Conservation (phyloP, 2,329 filamentous ascomycete species). For the Aureobasidium sp. region DNA sequence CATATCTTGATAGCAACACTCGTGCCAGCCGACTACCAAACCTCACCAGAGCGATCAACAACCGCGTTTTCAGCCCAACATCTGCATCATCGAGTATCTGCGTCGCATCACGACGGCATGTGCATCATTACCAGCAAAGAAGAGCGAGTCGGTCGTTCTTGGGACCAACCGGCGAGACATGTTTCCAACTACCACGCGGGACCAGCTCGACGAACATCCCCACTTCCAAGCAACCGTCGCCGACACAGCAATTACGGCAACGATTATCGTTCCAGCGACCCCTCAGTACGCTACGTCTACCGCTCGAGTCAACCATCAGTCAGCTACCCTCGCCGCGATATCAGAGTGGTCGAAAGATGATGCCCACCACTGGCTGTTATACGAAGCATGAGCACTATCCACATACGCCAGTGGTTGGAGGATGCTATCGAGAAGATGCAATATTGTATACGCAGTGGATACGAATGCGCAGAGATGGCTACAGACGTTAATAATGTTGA, state of each 20-base stretch:
- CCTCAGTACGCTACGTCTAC: neutral
- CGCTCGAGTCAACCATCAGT: slow-evolving; percentile 23
- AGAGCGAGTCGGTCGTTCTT: slow-evolving; percentile 19
- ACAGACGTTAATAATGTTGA: neutral
- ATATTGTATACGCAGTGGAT: neutral
- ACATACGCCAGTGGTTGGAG: neutral
- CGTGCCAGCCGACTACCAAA: neutral
- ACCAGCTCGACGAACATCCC: slow-evolving; percentile 14
- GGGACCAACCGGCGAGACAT: slow-evolving; percentile 24
- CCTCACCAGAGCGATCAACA: neutral
- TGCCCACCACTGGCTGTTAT: slow-evolving; percentile 27
- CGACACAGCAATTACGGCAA: slow-evolving; percentile 7
- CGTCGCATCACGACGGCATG: slow-evolving; percentile 19
- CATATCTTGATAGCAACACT: neutral
- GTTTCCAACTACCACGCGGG: slow-evolving; percentile 29
- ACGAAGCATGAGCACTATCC: slow-evolving; percentile 21
- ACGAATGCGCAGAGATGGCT: slow-evolving; percentile 26
- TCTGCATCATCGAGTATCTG: neutral
- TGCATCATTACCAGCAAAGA: slow-evolving; percentile 25
- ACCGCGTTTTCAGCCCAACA: too few relatives aligned
- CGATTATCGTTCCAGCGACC: slow-evolving; percentile 3
- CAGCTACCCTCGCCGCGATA: neutral
- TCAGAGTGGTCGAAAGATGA: slow-evolving; percentile 7
- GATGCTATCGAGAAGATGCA: neutral
- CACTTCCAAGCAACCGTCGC: neutral